Base-by-base conservation (phyloP, 495 filamentous ascomycete species). In the Aspergillus hancockii region DNA sequence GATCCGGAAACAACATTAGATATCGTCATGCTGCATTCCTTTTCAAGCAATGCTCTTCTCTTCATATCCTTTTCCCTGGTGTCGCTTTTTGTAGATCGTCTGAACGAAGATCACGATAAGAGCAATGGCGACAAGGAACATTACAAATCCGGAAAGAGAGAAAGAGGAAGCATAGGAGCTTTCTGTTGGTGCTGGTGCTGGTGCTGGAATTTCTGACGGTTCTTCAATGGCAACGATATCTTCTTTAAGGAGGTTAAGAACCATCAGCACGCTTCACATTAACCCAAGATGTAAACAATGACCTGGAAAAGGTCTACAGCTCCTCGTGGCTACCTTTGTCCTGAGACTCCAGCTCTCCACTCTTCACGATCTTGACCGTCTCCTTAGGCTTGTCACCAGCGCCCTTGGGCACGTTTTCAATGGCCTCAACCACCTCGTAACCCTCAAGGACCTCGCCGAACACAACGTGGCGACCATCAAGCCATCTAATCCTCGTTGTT, bases 311-410 rank as follows among this genome's bases (percentile, higher is more conserved):
- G 67, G 67, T 81, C 83, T 91, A 98, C 75, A 97, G 90, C 77
- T 98, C 94, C 77, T 88, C 87, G 76, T 95, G 49, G 83, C 90
- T 97, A 98, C 94, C 94, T 98, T 97, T 92, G 58, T 76, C 70
- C 57, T 74, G 70, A 22, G 86, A 76, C 67, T 91, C 89, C 63
- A 93, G 80, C 83, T 98, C 95, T 67, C 94, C 94, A 75, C 91
- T 93, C 86, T 97, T 95, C 52, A 75, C 86, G 68, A 98, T 96
- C 85, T 90, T 97, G 71, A 99, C 84, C 16, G 79, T 64, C 77
- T 88, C 74, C 57, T 66, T 63, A 53, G 95, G 94, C 71, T 85
- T 91, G 81, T 97, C 91, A 63, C 85, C 83, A 13, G 76, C 52
- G 60, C 72, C 75, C 75, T 91, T 97, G 63, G 82, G 74, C 52